Evolutionary conservation across 2,329 filamentous ascomycete genomes (phyloP), one percentile per base, ranked within the genome.

Genomic region (Fusarium buharicum): DNA sequence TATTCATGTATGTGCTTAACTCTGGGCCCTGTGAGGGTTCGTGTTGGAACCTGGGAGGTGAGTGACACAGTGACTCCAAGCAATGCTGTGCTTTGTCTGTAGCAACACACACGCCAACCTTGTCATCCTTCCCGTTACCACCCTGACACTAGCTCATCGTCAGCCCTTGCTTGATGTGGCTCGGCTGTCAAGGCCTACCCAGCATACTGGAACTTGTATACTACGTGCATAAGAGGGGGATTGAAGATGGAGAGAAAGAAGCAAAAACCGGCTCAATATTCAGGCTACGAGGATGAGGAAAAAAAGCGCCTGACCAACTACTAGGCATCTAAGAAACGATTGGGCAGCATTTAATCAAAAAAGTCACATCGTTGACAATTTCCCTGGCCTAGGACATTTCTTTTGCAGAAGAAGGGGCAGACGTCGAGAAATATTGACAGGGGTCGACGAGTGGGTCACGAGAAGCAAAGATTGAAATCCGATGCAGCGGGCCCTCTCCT

Each of bases 111-210:
- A 52, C 51, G 53, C 55, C 17, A 36, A 24, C 47, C 55, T 64
- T 55, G 55, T 57, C 40, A 64, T 68, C 37, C 52, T 55, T 48
- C 43, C 41, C 48, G 59, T 40, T 51, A 46, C 43, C 24, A 47
- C 33, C 55, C 49, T 65, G 41, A 40, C 58, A 47, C 58, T 66
- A 59, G 53, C 53, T 53, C 54, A 38, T 47, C 43, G 18, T 34
- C 33, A 34, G 58, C 41, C 56, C 61, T 62, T 53, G 56, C 56
- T 64, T 52, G 33, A 45, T 56, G 38, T 57, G 43, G 59, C 59
- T 47, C 57, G 48, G 44, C 20, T 31, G 39, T 31, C 39, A 45
- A 40, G 59, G 18, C 49, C 50, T 53, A 38, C 46, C 50, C 63
- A 57, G 46, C 31, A 51, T 47, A 22, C 58, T 56, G 66, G 66